A percentile compares a stretch with the other conserved stretches of the same genome.
phyloP scores from a whole-genome alignment of 2,329 filamentous ascomycete species.

The Aspergillus sp. region DNA sequence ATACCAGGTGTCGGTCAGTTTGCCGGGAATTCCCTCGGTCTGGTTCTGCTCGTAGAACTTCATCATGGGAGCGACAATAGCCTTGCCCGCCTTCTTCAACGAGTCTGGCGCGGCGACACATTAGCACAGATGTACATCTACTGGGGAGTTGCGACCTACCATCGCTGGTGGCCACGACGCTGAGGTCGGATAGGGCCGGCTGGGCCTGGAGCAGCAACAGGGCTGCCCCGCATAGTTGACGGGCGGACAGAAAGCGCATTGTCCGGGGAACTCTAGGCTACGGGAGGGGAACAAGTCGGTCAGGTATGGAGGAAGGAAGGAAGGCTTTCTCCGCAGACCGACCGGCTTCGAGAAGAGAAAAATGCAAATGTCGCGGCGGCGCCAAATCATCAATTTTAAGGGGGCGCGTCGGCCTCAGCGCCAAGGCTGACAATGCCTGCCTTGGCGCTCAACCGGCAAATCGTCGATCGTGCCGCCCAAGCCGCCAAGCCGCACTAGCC shows the following conservation, averaged over 20 bases:
- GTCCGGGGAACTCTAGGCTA: neutral
- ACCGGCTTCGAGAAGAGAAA: neutral
- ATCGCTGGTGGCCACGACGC: constrained; percentile 1
- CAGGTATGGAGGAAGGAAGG: neutral
- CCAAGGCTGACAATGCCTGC: neutral
- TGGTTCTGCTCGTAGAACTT: constrained; percentile 7
- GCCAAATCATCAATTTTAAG: neutral
- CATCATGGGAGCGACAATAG: constrained; percentile 9
- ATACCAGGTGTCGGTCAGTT: constrained; percentile 47
- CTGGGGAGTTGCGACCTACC: neutral
- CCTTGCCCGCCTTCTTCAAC: constrained; percentile 4
- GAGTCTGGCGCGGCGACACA: constrained; percentile 1
- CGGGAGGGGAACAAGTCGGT: constrained; percentile 1
- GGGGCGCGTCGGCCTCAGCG: neutral
- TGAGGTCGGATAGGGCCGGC: constrained; percentile 3
- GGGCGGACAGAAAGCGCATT: constrained; percentile 2
- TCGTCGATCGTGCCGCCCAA: neutral
- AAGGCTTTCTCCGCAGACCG: neutral
- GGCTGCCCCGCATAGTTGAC: constrained; percentile 3
- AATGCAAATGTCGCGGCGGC: neutral
- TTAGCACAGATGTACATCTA: neutral
- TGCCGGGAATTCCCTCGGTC: constrained; percentile 17
- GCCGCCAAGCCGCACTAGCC: neutral
- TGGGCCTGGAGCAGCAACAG: constrained; percentile 6
- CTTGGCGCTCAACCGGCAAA: neutral